Percentiles rank a stretch among this genome's conserved stretches.
Evolutionary conservation across 208 protist species (phyloP).

Genomic region (Acanthamoeba triangularis): DNA sequence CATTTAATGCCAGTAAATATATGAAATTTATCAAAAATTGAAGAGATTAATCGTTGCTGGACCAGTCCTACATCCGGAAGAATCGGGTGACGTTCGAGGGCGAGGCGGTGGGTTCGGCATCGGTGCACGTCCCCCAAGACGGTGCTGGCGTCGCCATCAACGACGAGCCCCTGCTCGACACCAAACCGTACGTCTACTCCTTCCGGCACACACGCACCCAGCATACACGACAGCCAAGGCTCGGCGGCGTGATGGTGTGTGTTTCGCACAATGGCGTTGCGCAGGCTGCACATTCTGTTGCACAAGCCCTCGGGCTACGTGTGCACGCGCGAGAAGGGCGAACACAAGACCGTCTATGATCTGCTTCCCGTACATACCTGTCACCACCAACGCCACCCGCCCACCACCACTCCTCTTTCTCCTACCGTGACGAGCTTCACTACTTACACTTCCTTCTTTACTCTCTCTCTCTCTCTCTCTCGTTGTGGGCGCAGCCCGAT

Average conservation of each 20-base stretch:
- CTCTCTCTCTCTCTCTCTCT: neutral
- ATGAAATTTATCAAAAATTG: neutral
- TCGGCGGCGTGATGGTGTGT: neutral
- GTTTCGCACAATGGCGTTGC: no score
- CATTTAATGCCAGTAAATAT: neutral
- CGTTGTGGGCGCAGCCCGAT: neutral
- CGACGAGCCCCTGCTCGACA: neutral
- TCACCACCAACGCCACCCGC: neutral
- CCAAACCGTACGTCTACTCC: slow-evolving; percentile 2
- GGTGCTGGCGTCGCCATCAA: slow-evolving; percentile 23
- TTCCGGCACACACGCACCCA: neutral
- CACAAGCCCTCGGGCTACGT: slow-evolving; percentile 52
- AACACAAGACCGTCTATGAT: slow-evolving; percentile 57
- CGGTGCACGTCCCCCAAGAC: neutral
- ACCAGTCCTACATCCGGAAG: neutral
- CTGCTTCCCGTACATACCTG: neutral
- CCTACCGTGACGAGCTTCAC: neutral
- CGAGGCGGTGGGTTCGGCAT: neutral
- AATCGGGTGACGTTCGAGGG: neutral
- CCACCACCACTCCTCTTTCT: neutral
- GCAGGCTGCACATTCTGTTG: slow-evolving; percentile 30
- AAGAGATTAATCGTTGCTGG: neutral
- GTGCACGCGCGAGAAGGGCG: slow-evolving; percentile 53
- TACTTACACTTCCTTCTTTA: neutral
- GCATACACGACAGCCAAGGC: neutral